Base-by-base conservation (phyloP, 495 filamentous ascomycete species). In the Tuber microsphaerosporum region DNA sequence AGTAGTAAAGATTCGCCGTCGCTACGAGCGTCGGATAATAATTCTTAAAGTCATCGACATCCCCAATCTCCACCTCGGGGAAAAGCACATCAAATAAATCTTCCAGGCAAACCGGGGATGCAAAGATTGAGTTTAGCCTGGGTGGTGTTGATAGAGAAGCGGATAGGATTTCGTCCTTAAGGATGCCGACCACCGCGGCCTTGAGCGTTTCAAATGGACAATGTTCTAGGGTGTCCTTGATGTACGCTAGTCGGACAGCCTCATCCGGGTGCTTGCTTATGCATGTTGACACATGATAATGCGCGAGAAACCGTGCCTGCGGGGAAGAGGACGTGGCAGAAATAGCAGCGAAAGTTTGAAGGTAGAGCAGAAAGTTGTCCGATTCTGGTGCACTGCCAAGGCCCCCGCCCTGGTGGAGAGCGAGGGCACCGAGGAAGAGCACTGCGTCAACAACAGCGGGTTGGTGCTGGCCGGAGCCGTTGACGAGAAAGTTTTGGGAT, bases 161-260 rank as follows among this genome's bases (percentile, higher is more conserved):
- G 39, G 73, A 56, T 41, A 77, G 74, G 56, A 94, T 88, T 82
- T 97, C 94, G 71, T 94, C 90, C 82, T 94, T 94, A 6, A 97
- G 85, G 92, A 96, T 97, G 39, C 88, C 88, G 17, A 98, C 88
- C 0, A 94, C 94, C 73, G 89, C 90, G 20, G 91, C 93, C 78
- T 93, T 93, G 69, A 95, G 87, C 3, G 91, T 88, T 39, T 92
- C 88, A 81, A 89, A 92, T 9, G 91, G 90, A 78, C 91, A 92
- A 76, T 97, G 89, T 83, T 95, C 91, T 42, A 98, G 86, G 5
- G 94, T 90, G 70, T 92, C 90, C 68, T 89, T 87, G 17, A 98
- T 91, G 75, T 97, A 91, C 7, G 90, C 88, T 61, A 96, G 87
- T 2, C 93, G 88, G 43, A 89, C 87, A 0, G 88, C 83, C 68